phyloP scores from a whole-genome alignment of 2,329 filamentous ascomycete species.

The Pseudocercospora macadamiae region DNA sequence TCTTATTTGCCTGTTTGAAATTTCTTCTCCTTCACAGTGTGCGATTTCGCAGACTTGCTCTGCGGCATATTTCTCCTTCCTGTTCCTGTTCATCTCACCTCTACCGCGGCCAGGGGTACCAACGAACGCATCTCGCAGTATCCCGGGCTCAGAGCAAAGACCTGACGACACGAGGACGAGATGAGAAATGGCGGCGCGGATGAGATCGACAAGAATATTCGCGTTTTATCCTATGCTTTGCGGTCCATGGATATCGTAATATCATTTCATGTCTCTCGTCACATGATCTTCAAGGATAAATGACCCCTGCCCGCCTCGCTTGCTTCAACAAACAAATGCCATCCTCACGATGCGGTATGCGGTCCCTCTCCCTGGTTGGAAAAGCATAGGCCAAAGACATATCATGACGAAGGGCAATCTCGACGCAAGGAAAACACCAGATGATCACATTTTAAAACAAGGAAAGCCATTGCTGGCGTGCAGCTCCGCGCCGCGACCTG shows the following conservation, averaged over 20 bases:
- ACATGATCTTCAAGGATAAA: constrained; percentile 16
- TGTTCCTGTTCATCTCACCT: background rate
- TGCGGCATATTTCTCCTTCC: background rate
- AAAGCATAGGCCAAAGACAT: constrained; percentile 6
- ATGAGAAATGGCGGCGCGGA: background rate
- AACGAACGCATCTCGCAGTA: too few relatives aligned
- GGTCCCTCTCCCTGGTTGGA: constrained; percentile 3
- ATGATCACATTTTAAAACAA: constrained; percentile 11
- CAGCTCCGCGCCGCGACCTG: constrained; percentile 32
- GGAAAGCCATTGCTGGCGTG: constrained; percentile 42
- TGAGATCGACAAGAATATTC: constrained; percentile 8
- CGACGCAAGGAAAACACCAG: constrained; percentile 9
- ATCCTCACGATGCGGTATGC: background rate
- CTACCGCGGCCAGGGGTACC: background rate
- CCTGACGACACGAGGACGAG: background rate
- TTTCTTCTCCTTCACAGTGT: background rate
- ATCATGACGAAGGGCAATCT: constrained; percentile 11
- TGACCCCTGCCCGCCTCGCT: background rate
- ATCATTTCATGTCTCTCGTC: constrained; percentile 12
- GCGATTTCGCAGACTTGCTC: background rate
- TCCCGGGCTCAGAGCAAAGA: too few relatives aligned
- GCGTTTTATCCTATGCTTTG: constrained; percentile 13
- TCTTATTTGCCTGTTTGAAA: background rate
- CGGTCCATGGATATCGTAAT: constrained; percentile 14
- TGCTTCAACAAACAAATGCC: constrained; percentile 6